These are phyloP conservation scores for Cordyceps cicadae DNA, from an alignment of 2,329 filamentous ascomycete genomes.

Conservation along the genomic window DNA sequence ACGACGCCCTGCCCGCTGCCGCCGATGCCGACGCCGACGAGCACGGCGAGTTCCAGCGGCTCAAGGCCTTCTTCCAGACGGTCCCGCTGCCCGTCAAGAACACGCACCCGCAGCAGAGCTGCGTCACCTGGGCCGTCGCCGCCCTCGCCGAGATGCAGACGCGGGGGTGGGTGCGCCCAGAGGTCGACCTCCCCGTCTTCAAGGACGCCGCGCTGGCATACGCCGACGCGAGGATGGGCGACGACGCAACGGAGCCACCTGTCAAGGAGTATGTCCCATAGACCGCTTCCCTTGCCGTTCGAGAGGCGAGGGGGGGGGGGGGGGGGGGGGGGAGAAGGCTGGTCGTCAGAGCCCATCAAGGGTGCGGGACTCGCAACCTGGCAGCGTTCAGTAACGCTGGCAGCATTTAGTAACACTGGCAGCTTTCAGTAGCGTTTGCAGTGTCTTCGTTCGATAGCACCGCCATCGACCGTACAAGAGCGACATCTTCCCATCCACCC, in stretches of 20 bases:
- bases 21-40: too few species aligned
- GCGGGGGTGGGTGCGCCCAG: slow-evolving; percentile 17
- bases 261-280: background rate
- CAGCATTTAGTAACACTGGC: too few species aligned
- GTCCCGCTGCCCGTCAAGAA: slow-evolving; percentile 24
- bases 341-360: too few species aligned
- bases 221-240: slow-evolving; percentile 22
- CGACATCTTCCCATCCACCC: too few species aligned
- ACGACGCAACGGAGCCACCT: background rate
- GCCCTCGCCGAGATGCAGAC: slow-evolving; percentile 21
- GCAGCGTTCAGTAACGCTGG: too few species aligned
- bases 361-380: too few species aligned
- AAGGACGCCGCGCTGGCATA: slow-evolving; percentile 22
- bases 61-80: slow-evolving; percentile 17
- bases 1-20: background rate
- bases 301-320: too few species aligned
- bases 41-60: slow-evolving; percentile 10
- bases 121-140: slow-evolving; percentile 24
- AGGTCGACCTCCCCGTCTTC: slow-evolving; percentile 21
- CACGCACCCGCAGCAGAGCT: slow-evolving; percentile 26
- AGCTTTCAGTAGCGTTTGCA: too few species aligned
- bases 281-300: background rate
- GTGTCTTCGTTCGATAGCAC: too few species aligned
- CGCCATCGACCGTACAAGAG: too few species aligned
- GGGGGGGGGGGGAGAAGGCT: too few species aligned